A percentile compares a stretch with the other conserved stretches of the same genome.
These are phyloP conservation scores for Beauveria sp. DNA, from an alignment of 2,329 filamentous ascomycete species.

Conservation along the genomic window DNA sequence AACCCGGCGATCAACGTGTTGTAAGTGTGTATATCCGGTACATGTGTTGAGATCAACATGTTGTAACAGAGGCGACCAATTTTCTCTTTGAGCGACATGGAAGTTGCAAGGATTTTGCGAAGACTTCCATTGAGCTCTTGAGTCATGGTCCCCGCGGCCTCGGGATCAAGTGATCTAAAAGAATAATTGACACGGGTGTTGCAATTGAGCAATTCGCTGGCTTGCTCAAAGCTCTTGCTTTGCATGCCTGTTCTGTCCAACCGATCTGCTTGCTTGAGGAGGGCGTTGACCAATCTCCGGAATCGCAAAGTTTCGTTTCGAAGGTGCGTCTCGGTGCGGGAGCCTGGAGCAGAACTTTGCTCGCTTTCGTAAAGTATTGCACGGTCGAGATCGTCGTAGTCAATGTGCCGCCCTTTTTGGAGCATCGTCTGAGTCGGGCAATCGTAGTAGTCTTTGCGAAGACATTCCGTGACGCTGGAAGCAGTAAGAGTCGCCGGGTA, in stretches of 20 bases:
- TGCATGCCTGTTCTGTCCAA: constrained; percentile 16
- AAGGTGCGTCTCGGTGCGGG: constrained; percentile 21
- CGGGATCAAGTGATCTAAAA: constrained; percentile 22
- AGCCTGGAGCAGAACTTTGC: constrained; percentile 13
- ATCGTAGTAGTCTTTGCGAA: constrained; percentile 24
- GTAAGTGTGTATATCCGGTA: constrained; percentile 61
- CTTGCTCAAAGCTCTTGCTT: constrained; percentile 24
- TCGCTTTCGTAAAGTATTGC: constrained; percentile 23
- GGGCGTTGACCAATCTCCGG: constrained; percentile 21
- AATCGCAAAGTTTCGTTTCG: constrained; percentile 20
- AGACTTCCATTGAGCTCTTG: constrained; percentile 23
- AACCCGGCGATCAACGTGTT: constrained; percentile 66
- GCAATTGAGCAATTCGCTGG: constrained; percentile 16
- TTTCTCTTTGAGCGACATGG: constrained; percentile 24
- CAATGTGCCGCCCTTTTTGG: constrained; percentile 15
- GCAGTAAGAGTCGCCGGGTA: constrained; percentile 21
- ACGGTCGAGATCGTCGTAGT: constrained; percentile 25
- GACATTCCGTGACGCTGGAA: constrained; percentile 20
- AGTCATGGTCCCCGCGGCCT: constrained; percentile 19
- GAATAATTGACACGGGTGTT: constrained; percentile 17
- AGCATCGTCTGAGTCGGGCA: constrained; percentile 18
- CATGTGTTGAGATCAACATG: constrained; percentile 51
- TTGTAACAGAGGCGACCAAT: constrained; percentile 52
- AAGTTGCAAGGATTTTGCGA: constrained; percentile 20
- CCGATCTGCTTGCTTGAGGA: constrained; percentile 22